Evolutionary conservation across 805 yeast species (phyloP).

Genomic region (Cephaloascus albidus): DNA sequence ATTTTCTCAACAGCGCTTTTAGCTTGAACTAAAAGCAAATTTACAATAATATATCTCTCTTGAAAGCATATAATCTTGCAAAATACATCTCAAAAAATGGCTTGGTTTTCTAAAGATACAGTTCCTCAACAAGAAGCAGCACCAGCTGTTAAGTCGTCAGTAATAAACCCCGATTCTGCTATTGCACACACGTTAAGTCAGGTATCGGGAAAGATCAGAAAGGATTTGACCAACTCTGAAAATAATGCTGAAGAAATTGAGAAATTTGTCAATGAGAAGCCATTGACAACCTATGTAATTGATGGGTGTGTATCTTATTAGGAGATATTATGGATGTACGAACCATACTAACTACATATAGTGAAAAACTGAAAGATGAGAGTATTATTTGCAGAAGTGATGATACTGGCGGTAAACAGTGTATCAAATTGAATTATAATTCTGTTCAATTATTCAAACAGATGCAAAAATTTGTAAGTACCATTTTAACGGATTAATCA

Average conservation of each 20-base stretch:
- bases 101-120: no score
- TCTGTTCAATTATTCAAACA: conserved; percentile 34
- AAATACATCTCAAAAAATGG: no score
- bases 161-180: background rate
- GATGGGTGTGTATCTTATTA: background rate
- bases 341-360: conserved; percentile 1
- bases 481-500: background rate
- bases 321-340: background rate
- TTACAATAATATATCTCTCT: no score
- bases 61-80: no score
- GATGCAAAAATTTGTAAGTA: conserved; percentile 31
- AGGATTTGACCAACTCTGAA: background rate
- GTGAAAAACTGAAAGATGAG: conserved; percentile 8
- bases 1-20: no score
- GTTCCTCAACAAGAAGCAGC: no score
- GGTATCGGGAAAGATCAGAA: background rate
- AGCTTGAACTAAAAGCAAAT: no score
- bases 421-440: conserved; percentile 29
- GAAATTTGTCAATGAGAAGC: background rate
- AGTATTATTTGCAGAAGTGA: conserved; percentile 39
- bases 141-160: no score
- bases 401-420: conserved; percentile 35
- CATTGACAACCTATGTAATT: background rate
- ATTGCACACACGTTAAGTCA: background rate
- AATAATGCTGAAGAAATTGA: background rate